Conservation (phyloP, 495 filamentous ascomycete species). For the Xanthoparmelia taractica region DNA sequence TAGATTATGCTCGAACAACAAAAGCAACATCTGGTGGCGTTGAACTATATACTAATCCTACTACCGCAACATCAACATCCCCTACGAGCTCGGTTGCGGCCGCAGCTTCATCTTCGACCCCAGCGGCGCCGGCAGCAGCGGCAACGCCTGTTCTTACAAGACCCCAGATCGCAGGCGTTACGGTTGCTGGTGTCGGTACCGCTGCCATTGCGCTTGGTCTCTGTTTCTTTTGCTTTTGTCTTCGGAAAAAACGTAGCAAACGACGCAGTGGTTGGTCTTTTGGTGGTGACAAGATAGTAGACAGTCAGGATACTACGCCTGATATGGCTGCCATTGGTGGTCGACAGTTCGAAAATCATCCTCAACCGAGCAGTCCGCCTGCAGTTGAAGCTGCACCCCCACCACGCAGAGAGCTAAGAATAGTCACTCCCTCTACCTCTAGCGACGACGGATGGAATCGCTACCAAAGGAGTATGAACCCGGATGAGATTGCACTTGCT, state of each 20-base stretch:
- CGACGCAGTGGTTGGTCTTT: conserved; percentile 24
- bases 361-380: conserved; percentile 1
- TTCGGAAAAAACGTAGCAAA: conserved; percentile 14
- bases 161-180: conserved; percentile 26
- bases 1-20: not conserved
- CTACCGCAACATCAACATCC: conserved; percentile 1
- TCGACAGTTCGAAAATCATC: conserved; percentile 16
- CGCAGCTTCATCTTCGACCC: conserved; percentile 10
- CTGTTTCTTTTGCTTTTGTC: conserved; percentile 20
- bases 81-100: conserved; percentile 12
- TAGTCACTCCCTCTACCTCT: conserved; percentile 14
- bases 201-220: conserved; percentile 23
- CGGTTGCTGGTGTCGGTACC: conserved; percentile 23
- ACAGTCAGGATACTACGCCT: conserved; percentile 20
- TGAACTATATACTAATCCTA: not conserved
- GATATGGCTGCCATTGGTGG: conserved; percentile 8
- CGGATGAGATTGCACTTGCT: conserved; percentile 24
- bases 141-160: conserved; percentile 20
- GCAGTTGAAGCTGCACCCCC: conserved; percentile 6
- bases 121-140: conserved; percentile 1
- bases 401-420: conserved; percentile 15
- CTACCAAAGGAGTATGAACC: conserved; percentile 19
- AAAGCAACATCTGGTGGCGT: conserved; percentile 5
- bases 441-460: conserved; percentile 21
- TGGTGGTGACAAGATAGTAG: conserved; percentile 22